Evolutionary conservation across 2,329 filamentous ascomycete genomes (phyloP).

Genomic region (Grosmannia serpens): DNA sequence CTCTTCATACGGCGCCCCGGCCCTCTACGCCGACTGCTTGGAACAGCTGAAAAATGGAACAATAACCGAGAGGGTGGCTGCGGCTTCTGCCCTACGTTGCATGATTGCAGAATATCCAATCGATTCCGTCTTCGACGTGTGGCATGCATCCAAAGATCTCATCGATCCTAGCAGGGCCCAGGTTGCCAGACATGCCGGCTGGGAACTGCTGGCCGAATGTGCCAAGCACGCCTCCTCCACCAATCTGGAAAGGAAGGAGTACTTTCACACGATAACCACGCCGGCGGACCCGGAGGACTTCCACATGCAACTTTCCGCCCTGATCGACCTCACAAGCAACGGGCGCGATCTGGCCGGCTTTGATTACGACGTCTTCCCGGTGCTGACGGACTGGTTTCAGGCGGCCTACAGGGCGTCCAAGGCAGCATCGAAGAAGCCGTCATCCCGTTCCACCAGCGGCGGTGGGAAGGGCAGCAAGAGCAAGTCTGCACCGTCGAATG

Average conservation of each 20-base stretch:
- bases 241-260: conserved; percentile 55
- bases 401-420: conserved; percentile 36
- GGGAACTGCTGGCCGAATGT: conserved; percentile 54
- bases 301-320: conserved; percentile 50
- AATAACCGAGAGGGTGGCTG: conserved; percentile 41
- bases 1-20: conserved; percentile 27
- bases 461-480: conserved; percentile 11
- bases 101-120: conserved; percentile 48
- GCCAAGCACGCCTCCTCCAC: conserved; percentile 50
- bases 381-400: conserved; percentile 50
- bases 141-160: conserved; percentile 55
- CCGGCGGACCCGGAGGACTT: conserved; percentile 50
- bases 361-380: conserved; percentile 53
- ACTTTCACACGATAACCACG: conserved; percentile 50
- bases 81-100: conserved; percentile 44
- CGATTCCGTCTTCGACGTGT: conserved; percentile 49
- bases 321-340: conserved; percentile 48
- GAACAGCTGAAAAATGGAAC: conserved; percentile 42
- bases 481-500: conserved; percentile 31
- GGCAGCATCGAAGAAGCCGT: conserved; percentile 24
- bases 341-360: conserved; percentile 55
- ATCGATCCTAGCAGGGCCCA: conserved; percentile 45
- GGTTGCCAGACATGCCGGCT: conserved; percentile 46
- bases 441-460: conserved; percentile 21
- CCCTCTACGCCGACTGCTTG: conserved; percentile 41